Base-by-base conservation (phyloP, 306 rosid genomes). In the Fragaria nilgerrensis region DNA sequence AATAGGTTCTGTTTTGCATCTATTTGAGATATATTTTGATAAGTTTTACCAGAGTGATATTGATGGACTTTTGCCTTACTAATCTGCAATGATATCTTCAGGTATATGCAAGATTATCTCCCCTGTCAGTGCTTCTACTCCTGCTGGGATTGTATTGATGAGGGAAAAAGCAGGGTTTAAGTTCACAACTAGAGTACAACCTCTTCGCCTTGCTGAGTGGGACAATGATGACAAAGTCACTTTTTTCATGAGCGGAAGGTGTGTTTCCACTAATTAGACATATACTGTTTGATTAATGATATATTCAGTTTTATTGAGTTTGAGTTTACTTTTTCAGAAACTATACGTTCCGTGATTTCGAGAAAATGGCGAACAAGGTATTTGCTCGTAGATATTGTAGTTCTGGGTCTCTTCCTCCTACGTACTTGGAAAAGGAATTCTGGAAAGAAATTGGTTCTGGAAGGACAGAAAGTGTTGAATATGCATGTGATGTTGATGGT, bases 401-500 rank as follows among this genome's bases (percentile, higher is more conserved):
- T 69, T 63, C 89, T 61, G 91, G 94, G 61, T 65, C 89, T 78
- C 99, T 96, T 82, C 97, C 99, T 25, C 86, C 97, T 67, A 41
- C 87, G 62, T 89, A 87, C 82, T 58, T 96, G 88, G 99, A 96
- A 80, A 96, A 91, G 72, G 98, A 92, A 84, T 96, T 96, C 86
- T 96, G 99, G 98, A 89, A 86, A 59, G 99, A 92, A 91, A 89
- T 96, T 85, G 82, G 89, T 76, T 85, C 90, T 84, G 99, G 97
- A 74, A 91, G 88, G 86, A 92, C 94, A 83, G 97, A 96, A 78
- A 82, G 89, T 43, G 98, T 96, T 78, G 98, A 96, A 78, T 96
- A 96, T 87, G 99, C 99, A 47, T 96, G 99, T 83, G 98, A 96
- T 82, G 94, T 96, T 83, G 99, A 96, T 72, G 99, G 99, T 74